A percentile compares a stretch with the other conserved stretches of the same genome.
Evolutionary conservation across 352 stramenopile genomes (phyloP).

Genomic region (Phytopythium boreale): DNA sequence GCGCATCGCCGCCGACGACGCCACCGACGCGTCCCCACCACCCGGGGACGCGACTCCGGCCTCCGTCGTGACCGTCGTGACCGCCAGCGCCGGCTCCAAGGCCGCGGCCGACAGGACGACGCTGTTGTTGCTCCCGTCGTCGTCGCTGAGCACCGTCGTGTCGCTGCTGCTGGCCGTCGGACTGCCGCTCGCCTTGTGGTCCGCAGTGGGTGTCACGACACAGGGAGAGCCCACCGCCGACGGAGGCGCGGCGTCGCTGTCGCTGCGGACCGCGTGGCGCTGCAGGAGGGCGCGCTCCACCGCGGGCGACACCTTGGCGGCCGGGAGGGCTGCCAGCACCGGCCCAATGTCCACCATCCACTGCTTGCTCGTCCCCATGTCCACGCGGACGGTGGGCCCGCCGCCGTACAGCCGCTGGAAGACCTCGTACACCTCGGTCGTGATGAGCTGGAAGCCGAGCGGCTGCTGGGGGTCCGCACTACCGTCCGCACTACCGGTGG

Average conservation of each 20-base stretch:
- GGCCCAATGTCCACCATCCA: conserved; percentile 47
- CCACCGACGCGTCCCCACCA: too few relatives aligned
- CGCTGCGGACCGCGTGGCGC: conserved; percentile 34
- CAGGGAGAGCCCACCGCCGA: too few relatives aligned
- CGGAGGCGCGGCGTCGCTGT: background rate
- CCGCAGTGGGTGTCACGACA: background rate
- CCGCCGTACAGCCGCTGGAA: conserved; percentile 67
- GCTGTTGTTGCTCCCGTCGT: conserved; percentile 12
- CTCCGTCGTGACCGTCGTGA: background rate
- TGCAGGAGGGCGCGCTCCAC: conserved; percentile 45
- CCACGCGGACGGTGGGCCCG: conserved; percentile 44
- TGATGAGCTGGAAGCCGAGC: conserved; percentile 62
- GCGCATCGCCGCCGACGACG: conserved; percentile 18
- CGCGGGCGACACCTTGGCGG: conserved; percentile 16
- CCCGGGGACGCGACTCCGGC: too few relatives aligned
- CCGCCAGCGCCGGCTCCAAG: background rate
- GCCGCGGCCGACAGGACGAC: background rate
- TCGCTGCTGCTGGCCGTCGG: conserved; percentile 31
- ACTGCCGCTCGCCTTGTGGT: conserved; percentile 6
- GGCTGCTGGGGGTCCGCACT: conserved; percentile 5
- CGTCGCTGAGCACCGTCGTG: conserved; percentile 27
- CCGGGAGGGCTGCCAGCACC: conserved; percentile 17
- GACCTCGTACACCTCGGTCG: conserved; percentile 69
- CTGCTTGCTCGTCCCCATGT: conserved; percentile 16
- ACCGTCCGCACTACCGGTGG: background rate